Evolutionary conservation across 164 flowering plant species (phyloP), one percentile per base, ranked within the genome.

Genomic region (Tetracentron sinense): DNA sequence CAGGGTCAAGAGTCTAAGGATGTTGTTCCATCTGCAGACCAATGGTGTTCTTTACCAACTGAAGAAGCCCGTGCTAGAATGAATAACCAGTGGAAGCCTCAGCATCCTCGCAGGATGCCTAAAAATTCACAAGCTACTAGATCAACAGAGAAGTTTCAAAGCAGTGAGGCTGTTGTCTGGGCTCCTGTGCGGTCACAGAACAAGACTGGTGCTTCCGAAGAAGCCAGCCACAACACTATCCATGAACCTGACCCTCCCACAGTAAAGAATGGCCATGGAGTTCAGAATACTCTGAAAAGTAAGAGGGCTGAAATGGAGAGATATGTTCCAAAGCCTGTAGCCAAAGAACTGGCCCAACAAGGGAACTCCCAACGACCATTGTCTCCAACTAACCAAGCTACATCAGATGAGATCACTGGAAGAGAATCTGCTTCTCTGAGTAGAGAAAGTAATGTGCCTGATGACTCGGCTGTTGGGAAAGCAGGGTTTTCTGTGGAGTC

Each of bases 281-380:
- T 65, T 19, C 87, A 82, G 62, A 88, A 62, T 75, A 82, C 69
- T 75, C 54, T 66, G 21, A 95, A 80, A 79, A 84, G 78, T 67
- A 92, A 81, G 79, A 85, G 99, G 69, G 98, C 97, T 28, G 99
- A 95, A 66, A 92, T 90, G 73, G 97, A 92, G 76, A 85, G 96
- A 52, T 95, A 95, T 74, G 86, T 95, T 22, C 97, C 99, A 21
- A 95, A 92, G 73, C 91, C 90, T 48, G 87, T 76, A n/a, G 97
- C 89, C 17, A 89, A 89, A 74, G 97, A 95, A 75, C 69, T 80
- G 76, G 85, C 92, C 22, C 90, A 86, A 71, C 96, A 86, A 66
- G 90, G 80, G 53, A 78, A 74, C 58, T 42, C 20, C 56, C 83
- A 77, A 25, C 83, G 60, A 17, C 67, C 66, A 0, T 60, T 48